phyloP scores from a whole-genome alignment of 2,329 filamentous ascomycete species.

The Fusarium keratoplasticum region DNA sequence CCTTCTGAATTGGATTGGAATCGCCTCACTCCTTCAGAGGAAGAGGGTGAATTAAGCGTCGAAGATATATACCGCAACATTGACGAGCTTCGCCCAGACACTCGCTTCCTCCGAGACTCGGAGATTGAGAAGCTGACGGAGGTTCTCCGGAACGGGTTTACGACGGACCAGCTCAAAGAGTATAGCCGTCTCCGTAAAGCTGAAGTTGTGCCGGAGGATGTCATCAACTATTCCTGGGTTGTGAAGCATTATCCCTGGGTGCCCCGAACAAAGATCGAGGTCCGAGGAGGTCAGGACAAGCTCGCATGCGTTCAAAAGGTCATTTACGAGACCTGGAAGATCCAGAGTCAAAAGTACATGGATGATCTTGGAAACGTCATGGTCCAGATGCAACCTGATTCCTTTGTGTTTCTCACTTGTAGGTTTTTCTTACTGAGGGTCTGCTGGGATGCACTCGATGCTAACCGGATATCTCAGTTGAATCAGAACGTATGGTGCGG shows the following conservation, averaged over 20 bases:
- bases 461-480: conserved; percentile 21
- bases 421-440: conserved; percentile 39
- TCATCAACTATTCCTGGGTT: conserved; percentile 56
- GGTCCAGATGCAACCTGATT: conserved; percentile 53
- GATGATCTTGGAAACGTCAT: conserved; percentile 55
- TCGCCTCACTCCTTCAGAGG: conserved; percentile 43
- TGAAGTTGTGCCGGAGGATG: conserved; percentile 1
- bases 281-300: conserved; percentile 50
- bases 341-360: conserved; percentile 60
- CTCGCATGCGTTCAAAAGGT: conserved; percentile 55
- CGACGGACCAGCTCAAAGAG: conserved; percentile 55
- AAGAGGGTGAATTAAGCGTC: conserved; percentile 39
- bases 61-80: conserved; percentile 59
- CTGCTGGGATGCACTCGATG: not conserved
- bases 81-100: conserved; percentile 60
- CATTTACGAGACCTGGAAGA: conserved; percentile 62
- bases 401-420: conserved; percentile 61
- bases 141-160: conserved; percentile 59
- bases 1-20: conserved; percentile 47
- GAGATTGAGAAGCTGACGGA: conserved; percentile 57
- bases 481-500: conserved; percentile 39
- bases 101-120: conserved; percentile 50
- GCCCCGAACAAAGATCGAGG: conserved; percentile 25
- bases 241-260: conserved; percentile 55
- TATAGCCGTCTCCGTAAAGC: conserved; percentile 52